These are phyloP conservation scores for Bothriochloa decipiens DNA, from an alignment of 176 grass and related monocot species.

Conservation along the genomic window DNA sequence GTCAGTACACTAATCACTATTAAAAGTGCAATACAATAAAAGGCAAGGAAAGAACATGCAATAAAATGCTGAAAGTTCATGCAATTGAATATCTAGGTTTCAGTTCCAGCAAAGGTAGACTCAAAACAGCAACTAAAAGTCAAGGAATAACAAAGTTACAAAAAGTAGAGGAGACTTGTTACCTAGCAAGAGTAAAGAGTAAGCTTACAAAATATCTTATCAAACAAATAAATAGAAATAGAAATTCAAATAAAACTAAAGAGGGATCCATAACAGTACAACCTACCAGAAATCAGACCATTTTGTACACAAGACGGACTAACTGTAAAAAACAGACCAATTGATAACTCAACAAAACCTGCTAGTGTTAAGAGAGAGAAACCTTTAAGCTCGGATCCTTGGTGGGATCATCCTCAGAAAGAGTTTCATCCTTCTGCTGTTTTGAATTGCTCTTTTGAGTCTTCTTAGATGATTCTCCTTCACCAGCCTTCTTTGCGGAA, in stretches of 20 bases:
- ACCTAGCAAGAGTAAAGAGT: conserved; percentile 15
- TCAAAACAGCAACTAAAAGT: not conserved
- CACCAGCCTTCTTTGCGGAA: conserved; percentile 48
- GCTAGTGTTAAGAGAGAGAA: conserved; percentile 22
- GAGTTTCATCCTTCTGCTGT: conserved; percentile 44
- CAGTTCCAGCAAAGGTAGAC: not conserved
- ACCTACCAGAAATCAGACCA: not conserved
- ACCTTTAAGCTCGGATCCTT: conserved; percentile 58
- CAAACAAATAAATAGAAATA: not conserved
- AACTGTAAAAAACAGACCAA: conserved; percentile 6
- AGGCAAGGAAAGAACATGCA: not conserved
- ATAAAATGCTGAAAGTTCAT: not conserved
- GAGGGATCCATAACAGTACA: not conserved
- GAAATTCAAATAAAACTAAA: not conserved
- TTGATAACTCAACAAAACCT: conserved; percentile 25
- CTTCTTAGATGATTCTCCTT: conserved; percentile 60
- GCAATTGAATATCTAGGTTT: not conserved
- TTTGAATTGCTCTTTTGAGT: conserved; percentile 45
- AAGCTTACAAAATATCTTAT: not conserved
- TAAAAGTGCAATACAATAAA: not conserved
- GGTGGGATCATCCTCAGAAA: conserved; percentile 38
- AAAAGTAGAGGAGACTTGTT: not conserved
- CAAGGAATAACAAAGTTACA: conserved; percentile 12
- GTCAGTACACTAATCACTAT: conserved; percentile 27
- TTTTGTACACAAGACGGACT: not conserved